A percentile compares a stretch with the other conserved stretches of the same genome.
Evolutionary conservation across 352 stramenopile species (phyloP).

Genomic region (Elongisporangium senticosum): DNA sequence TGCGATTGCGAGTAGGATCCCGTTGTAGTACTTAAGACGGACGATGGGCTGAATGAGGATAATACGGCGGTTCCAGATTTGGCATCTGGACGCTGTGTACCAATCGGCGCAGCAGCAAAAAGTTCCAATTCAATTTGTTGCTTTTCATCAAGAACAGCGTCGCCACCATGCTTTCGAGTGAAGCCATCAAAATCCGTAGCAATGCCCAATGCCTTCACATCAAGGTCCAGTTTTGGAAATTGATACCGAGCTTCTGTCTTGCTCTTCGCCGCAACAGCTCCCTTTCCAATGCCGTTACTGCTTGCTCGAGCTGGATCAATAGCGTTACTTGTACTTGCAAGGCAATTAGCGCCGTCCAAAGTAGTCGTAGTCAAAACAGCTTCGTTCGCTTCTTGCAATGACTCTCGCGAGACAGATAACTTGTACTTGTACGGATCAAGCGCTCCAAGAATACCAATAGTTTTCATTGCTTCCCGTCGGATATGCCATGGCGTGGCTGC

Average conservation of each 20-base stretch:
- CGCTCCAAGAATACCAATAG: slow-evolving; percentile 93
- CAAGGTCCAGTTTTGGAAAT: slow-evolving; percentile 44
- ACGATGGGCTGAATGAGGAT: slow-evolving; percentile 13
- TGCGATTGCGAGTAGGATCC: slow-evolving; percentile 18
- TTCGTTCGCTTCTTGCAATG: slow-evolving; percentile 66
- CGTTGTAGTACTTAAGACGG: slow-evolving; percentile 11
- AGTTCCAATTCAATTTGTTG: slow-evolving; percentile 84
- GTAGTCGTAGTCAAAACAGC: slow-evolving; percentile 1
- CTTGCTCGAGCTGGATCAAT: background rate
- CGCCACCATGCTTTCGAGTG: slow-evolving; percentile 40
- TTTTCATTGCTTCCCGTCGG: slow-evolving; percentile 94
- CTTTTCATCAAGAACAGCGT: slow-evolving; percentile 71
- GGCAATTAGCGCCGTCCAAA: background rate
- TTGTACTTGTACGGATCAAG: slow-evolving; percentile 96
- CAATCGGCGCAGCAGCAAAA: slow-evolving; percentile 82
- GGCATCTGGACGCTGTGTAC: slow-evolving; percentile 53
- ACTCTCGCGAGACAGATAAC: slow-evolving; percentile 62
- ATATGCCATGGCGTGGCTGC: slow-evolving; percentile 89
- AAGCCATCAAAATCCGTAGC: slow-evolving; percentile 51
- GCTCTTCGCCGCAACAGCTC: slow-evolving; percentile 4
- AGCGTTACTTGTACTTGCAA: slow-evolving; percentile 23
- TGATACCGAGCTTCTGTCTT: slow-evolving; percentile 20
- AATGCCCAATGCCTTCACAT: slow-evolving; percentile 56
- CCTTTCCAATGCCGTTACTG: slow-evolving; percentile 8
- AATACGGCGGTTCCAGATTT: slow-evolving; percentile 5